Conservation (phyloP, 73 alveolate genomes). For the Paramecium primaurelia region DNA sequence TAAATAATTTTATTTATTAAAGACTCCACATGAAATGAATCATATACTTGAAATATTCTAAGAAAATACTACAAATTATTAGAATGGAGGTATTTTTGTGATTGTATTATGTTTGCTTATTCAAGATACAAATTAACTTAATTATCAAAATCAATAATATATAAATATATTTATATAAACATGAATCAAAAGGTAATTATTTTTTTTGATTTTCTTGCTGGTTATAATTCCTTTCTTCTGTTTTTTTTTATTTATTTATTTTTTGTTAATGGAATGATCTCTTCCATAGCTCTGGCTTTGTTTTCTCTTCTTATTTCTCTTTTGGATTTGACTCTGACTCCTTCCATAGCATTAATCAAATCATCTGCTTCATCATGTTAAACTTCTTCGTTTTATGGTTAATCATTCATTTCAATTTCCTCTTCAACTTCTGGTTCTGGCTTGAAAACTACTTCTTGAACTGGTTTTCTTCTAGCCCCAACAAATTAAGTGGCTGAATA, state of each 20-base stretch:
- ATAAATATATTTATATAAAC: neutral
- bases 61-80: neutral
- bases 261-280: neutral
- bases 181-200: conserved; percentile 23
- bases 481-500: conserved; percentile 50
- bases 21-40: conserved; percentile 30
- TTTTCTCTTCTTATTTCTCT: neutral
- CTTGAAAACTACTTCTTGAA: neutral
- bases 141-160: neutral
- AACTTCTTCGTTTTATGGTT: neutral
- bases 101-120: neutral
- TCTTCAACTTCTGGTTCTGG: neutral
- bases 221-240: conserved; percentile 3
- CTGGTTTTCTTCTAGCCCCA: conserved; percentile 54
- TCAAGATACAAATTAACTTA: neutral
- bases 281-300: conserved; percentile 16
- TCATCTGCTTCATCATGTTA: conserved; percentile 28
- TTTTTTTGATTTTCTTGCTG: conserved; percentile 9
- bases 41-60: neutral
- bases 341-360: conserved; percentile 37
- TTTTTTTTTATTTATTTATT: neutral
- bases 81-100: neutral
- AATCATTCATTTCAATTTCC: neutral
- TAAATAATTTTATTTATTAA: neutral
- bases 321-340: neutral